Evolutionary conservation across 768 basidiomycete species (phyloP).

Genomic region (Myochromella boudieri): DNA sequence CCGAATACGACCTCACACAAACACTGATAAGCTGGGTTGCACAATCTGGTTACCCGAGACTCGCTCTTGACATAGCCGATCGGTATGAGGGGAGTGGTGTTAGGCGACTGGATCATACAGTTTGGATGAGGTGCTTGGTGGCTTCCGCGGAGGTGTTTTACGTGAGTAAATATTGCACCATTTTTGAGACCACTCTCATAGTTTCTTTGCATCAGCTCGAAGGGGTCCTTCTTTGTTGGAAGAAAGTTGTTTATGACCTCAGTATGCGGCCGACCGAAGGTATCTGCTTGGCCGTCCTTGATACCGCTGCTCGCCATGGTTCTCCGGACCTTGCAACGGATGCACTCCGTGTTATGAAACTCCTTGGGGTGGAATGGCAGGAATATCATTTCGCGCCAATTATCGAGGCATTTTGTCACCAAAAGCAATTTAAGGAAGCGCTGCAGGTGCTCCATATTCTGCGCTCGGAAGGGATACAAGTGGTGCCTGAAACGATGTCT

Average conservation of each 20-base stretch:
- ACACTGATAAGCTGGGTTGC: conserved; percentile 56
- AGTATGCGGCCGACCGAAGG: conserved; percentile 73
- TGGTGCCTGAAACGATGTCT: conserved; percentile 49
- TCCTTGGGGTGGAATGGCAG: conserved; percentile 44
- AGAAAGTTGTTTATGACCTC: conserved; percentile 49
- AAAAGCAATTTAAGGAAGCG: conserved; percentile 59
- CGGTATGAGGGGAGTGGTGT: conserved; percentile 57
- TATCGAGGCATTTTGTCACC: conserved; percentile 69
- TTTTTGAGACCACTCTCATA: not conserved
- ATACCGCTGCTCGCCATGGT: conserved; percentile 75
- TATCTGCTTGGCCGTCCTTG: conserved; percentile 63
- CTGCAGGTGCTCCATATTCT: conserved; percentile 59
- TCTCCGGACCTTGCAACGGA: conserved; percentile 66
- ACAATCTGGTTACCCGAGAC: conserved; percentile 50
- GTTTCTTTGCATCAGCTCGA: conserved; percentile 47
- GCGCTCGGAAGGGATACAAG: conserved; percentile 50
- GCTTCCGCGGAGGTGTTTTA: conserved; percentile 64
- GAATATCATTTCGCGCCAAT: conserved; percentile 81
- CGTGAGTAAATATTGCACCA: conserved; percentile 43
- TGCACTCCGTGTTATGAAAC: conserved; percentile 56
- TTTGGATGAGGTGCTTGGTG: conserved; percentile 69
- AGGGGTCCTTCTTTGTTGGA: conserved; percentile 67
- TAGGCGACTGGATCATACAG: conserved; percentile 48
- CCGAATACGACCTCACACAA: conserved; percentile 49
- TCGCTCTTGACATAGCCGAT: conserved; percentile 71